Conservation (phyloP, 2,329 filamentous ascomycete species). For the Corniculantispora saksenae region DNA sequence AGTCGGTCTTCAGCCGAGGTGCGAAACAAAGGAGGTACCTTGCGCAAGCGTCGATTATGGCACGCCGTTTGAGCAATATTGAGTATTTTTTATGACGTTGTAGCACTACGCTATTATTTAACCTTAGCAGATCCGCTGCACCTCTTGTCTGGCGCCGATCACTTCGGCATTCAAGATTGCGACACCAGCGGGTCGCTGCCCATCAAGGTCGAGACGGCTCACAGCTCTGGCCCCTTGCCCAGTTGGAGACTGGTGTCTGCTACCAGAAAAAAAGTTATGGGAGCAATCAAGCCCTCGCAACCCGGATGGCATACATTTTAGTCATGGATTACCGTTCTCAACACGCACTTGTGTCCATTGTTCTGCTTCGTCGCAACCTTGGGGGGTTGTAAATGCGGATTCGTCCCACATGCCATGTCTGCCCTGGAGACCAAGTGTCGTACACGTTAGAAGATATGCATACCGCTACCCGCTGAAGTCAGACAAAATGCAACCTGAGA, state of each 20-base stretch:
- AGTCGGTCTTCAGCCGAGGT: not conserved
- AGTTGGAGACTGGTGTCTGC: not conserved
- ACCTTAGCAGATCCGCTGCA: not conserved
- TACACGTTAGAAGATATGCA: not conserved
- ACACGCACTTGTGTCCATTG: not conserved
- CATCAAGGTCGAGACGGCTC: slow-evolving; percentile 13
- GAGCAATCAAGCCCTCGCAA: not conserved
- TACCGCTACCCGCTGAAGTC: not conserved
- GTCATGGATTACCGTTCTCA: not conserved
- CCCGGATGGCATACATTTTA: slow-evolving; percentile 13
- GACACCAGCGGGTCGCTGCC: slow-evolving; percentile 1
- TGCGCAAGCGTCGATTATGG: slow-evolving; percentile 8
- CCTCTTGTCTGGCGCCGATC: not conserved
- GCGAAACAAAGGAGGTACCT: not conserved
- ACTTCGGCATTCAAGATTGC: slow-evolving; percentile 6
- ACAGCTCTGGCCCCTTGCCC: not conserved
- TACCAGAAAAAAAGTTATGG: not conserved
- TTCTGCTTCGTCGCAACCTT: slow-evolving; percentile 13
- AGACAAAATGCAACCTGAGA: not conserved
- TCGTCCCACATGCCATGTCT: slow-evolving; percentile 6
- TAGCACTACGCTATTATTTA: not conserved
- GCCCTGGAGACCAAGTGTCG: not conserved
- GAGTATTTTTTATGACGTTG: slow-evolving; percentile 6
- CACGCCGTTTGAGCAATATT: slow-evolving; percentile 14
- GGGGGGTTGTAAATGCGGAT: slow-evolving; percentile 1